A percentile compares a stretch with the other conserved stretches of the same genome.
Evolutionary conservation across 1,139 yeast genomes (phyloP).

Genomic region (Debaryomyces nepalensis): DNA sequence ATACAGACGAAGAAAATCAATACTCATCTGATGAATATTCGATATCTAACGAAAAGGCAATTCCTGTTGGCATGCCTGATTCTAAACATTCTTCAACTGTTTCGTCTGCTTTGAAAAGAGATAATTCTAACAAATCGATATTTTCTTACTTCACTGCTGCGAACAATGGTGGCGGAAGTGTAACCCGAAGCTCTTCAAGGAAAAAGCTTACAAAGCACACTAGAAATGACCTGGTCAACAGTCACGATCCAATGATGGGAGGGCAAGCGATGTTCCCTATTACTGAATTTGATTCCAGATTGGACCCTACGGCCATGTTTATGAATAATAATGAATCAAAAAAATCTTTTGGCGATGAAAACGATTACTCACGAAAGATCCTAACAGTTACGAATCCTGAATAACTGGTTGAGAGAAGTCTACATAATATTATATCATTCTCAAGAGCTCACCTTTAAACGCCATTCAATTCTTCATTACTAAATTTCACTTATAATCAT

Average conservation of each 20-base stretch:
- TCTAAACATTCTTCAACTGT: constrained; percentile 22
- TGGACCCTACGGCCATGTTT: constrained; percentile 71
- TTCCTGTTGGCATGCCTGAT: constrained; percentile 18
- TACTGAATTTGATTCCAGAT: constrained; percentile 66
- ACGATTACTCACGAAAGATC: constrained; percentile 73
- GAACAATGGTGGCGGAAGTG: constrained; percentile 27
- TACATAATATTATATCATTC: constrained; percentile 1
- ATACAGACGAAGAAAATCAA: constrained; percentile 47
- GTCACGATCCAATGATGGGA: constrained; percentile 15
- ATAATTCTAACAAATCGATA: constrained; percentile 43
- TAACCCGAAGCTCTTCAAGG: constrained; percentile 38
- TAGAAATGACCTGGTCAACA: constrained; percentile 18
- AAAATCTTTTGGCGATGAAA: constrained; percentile 71
- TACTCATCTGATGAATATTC: constrained; percentile 37
- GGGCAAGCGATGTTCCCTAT: constrained; percentile 40
- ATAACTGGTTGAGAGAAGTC: constrained; percentile 8
- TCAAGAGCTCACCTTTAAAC: too few species aligned
- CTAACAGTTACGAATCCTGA: constrained; percentile 73
- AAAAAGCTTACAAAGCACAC: constrained; percentile 30
- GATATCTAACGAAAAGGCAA: constrained; percentile 26
- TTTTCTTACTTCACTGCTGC: constrained; percentile 33
- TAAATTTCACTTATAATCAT: neutral
- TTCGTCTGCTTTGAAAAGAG: constrained; percentile 31
- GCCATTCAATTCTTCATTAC: constrained; percentile 7
- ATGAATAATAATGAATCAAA: constrained; percentile 60